Evolutionary conservation across 192 early-diverging fungal species (phyloP).

Genomic region (Coemansia sp.): DNA sequence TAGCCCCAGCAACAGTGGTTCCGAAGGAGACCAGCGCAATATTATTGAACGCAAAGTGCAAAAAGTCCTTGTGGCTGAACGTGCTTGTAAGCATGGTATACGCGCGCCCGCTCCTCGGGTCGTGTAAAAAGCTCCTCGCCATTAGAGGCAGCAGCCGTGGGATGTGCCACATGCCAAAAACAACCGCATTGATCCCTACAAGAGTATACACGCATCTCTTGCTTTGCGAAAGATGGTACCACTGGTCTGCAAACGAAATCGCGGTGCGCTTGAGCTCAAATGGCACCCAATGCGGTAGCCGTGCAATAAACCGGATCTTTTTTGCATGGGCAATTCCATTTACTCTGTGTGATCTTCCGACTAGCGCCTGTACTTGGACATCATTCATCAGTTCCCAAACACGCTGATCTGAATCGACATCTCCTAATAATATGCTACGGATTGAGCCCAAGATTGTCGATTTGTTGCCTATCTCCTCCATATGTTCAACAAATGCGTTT

Average conservation of each 20-base stretch:
- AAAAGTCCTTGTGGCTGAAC: constrained; percentile 73
- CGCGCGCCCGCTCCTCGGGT: constrained; percentile 64
- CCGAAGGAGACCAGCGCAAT: constrained; percentile 74
- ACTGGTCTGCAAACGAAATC: constrained; percentile 24
- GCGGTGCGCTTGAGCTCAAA: constrained; percentile 33
- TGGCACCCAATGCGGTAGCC: constrained; percentile 41
- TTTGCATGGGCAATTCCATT: constrained; percentile 20
- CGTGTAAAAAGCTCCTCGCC: constrained; percentile 74
- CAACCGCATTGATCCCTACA: constrained; percentile 69
- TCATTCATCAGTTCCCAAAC: constrained; percentile 31
- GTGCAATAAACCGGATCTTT: constrained; percentile 26
- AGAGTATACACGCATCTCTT: constrained; percentile 51
- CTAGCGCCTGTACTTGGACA: constrained; percentile 20
- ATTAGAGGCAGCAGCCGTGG: constrained; percentile 68
- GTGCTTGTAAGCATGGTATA: constrained; percentile 77
- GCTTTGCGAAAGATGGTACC: constrained; percentile 29
- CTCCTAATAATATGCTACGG: not conserved
- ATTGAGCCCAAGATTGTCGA: not conserved
- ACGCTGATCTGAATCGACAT: constrained; percentile 2
- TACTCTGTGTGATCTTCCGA: constrained; percentile 21
- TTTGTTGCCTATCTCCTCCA: not conserved
- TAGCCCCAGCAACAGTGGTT: constrained; percentile 41
- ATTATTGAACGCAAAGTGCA: constrained; percentile 83
- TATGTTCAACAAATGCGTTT: constrained; percentile 8
- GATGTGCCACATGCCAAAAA: constrained; percentile 78